phyloP scores from a whole-genome alignment of 129 eudicot genomes.

The Flaveria ramosissima region DNA sequence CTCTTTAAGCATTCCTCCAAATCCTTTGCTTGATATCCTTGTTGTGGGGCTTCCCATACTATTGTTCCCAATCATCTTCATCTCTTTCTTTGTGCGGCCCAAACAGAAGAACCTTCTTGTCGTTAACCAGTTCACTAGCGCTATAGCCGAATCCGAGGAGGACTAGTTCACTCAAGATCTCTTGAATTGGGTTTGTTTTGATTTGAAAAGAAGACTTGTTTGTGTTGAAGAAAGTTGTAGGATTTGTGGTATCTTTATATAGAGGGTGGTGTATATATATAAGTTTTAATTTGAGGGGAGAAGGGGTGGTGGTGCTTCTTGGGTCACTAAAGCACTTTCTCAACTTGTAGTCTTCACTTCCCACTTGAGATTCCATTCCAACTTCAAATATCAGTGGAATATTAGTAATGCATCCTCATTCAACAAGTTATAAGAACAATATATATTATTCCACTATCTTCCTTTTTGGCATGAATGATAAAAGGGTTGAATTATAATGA shows the following conservation, averaged over 20 bases:
- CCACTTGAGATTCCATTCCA: slow-evolving; percentile 27
- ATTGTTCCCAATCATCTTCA: slow-evolving; percentile 45
- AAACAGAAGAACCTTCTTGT: background rate
- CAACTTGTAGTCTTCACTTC: slow-evolving; percentile 28
- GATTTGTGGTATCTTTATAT: slow-evolving; percentile 29
- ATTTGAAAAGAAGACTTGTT: slow-evolving; percentile 13
- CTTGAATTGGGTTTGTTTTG: slow-evolving; percentile 26
- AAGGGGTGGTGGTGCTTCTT: slow-evolving; percentile 35
- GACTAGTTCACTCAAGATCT: background rate
- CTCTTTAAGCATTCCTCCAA: slow-evolving; percentile 79
- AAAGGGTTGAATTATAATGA: too few relatives aligned
- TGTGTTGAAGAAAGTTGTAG: slow-evolving; percentile 28
- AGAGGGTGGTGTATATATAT: slow-evolving; percentile 1
- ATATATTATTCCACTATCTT: background rate
- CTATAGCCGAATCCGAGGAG: background rate
- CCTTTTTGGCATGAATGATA: background rate
- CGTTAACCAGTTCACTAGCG: background rate
- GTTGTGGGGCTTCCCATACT: slow-evolving; percentile 60
- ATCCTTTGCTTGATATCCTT: slow-evolving; percentile 70
- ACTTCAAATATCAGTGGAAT: slow-evolving; percentile 22
- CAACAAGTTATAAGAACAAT: background rate
- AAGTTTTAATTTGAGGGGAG: background rate
- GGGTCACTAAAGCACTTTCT: slow-evolving; percentile 38
- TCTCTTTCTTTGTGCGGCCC: background rate
- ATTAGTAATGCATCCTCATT: slow-evolving; percentile 1